Evolutionary conservation across 1,284 basidiomycete species (phyloP).

Genomic region (Ustilago nuda): DNA sequence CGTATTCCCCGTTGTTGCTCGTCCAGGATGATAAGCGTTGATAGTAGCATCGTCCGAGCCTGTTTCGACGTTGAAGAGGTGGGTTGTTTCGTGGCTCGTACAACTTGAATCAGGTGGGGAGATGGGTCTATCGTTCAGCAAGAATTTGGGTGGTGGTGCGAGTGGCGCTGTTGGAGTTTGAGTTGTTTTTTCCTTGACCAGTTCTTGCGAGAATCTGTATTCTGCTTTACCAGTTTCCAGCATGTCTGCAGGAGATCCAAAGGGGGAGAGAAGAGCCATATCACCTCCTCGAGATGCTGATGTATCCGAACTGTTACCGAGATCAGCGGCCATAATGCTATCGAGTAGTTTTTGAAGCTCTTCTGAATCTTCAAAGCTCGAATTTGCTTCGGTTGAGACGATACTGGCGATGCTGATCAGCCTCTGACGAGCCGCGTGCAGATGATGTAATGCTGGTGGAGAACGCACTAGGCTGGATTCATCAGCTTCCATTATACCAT

Average conservation of each 20-base stretch:
- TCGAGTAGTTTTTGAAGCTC: conserved; percentile 47
- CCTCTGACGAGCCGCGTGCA: conserved; percentile 2
- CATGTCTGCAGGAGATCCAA: conserved; percentile 29
- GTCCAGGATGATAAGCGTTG: no score
- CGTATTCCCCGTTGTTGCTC: no score
- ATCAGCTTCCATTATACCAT: conserved; percentile 32
- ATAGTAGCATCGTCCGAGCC: background rate
- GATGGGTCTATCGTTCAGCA: conserved; percentile 50
- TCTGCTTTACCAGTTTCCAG: conserved; percentile 6
- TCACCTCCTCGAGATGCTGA: conserved; percentile 12
- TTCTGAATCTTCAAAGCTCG: conserved; percentile 46
- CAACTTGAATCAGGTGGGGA: conserved; percentile 37
- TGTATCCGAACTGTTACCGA: conserved; percentile 22
- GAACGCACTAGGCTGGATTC: conserved; percentile 4
- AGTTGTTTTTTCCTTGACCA: background rate
- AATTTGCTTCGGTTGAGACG: conserved; percentile 47
- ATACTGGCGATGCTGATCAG: conserved; percentile 31
- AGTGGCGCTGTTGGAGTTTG: background rate
- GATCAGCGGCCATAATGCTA: conserved; percentile 44
- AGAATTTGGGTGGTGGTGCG: conserved; percentile 39
- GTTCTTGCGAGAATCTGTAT: conserved; percentile 1
- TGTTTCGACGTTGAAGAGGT: background rate
- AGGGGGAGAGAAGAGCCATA: conserved; percentile 40
- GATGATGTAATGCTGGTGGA: background rate
- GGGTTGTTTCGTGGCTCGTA: conserved; percentile 22